Evolutionary conservation across 768 basidiomycete genomes (phyloP), one percentile per base, ranked within the genome.

Genomic region (Candolleomyces aberdarensis): DNA sequence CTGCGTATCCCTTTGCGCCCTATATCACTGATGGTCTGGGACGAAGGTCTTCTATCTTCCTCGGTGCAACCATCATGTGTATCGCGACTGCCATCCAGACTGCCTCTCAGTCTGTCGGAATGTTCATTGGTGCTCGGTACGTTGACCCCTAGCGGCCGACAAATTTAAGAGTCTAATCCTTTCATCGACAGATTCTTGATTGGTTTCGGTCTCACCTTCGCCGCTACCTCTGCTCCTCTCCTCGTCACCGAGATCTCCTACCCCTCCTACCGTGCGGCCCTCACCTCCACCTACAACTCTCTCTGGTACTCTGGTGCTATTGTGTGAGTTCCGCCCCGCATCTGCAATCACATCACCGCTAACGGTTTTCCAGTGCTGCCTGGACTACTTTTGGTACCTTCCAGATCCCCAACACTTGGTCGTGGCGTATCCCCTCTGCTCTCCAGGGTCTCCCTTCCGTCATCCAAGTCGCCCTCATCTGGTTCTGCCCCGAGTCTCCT

Each of bases 261-360:
- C 71, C 93, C 92, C 14, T 77, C 83, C 11, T 88, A 95, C 73
- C 91, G 93, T 65, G 88, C 86, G 14, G 86, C 86, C 36, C 74
- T 95, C 61, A 94, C 90, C 13, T 86, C 89, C 3, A 74, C 85
- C 52, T 92, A 90, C 78, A 91, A 92, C 78, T 88, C 90, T 31
- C 85, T 92, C 62, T 94, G 92, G 91, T 92, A 91, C 71, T 86
- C 88, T 14, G 92, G 92, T 60, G 79, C 90, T 58, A 91, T 93
- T 70, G 69, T 92, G 85, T 87, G 63, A 47, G 83, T 77, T 40
- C 31, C 20, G 57, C 54, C 13, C 32, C 41, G 17, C 36, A 36
- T 20, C 43, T 10, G 1, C 44, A 41, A 20, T 4, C 26, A 58
- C n/a, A 56, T 57, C 20, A 19, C n/a, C 48, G 0, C 31, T 58